Evolutionary conservation across 345 rosid species (phyloP).

Genomic region (Physaria fendleri): DNA sequence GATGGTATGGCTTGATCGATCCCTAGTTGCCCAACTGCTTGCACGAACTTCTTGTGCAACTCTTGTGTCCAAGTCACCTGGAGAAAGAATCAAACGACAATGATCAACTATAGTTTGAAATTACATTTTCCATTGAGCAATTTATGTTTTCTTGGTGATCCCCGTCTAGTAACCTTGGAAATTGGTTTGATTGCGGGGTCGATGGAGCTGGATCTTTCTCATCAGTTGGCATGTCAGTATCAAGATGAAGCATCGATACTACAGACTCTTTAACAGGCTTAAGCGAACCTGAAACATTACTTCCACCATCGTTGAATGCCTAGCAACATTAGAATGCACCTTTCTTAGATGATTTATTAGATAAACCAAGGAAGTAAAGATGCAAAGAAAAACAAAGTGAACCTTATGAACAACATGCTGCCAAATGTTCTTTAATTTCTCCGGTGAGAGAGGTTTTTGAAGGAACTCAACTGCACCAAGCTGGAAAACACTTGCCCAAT

Average conservation of each 20-base stretch:
- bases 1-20: slow-evolving; percentile 96
- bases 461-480: slow-evolving; percentile 98
- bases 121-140: slow-evolving; percentile 38
- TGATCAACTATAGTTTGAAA: slow-evolving; percentile 1
- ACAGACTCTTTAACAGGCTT: slow-evolving; percentile 69
- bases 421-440: slow-evolving; percentile 86
- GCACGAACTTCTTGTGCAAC: slow-evolving; percentile 83
- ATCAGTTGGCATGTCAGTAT: slow-evolving; percentile 30
- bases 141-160: slow-evolving; percentile 61
- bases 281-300: slow-evolving; percentile 45
- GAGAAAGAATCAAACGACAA: not conserved
- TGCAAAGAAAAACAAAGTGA: not conserved
- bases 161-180: slow-evolving; percentile 49
- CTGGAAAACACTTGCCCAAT: slow-evolving; percentile 46
- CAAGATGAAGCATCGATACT: slow-evolving; percentile 52
- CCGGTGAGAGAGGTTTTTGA: slow-evolving; percentile 68
- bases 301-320: slow-evolving; percentile 72
- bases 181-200: slow-evolving; percentile 70
- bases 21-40: slow-evolving; percentile 89
- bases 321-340: slow-evolving; percentile 9
- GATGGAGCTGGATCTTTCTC: slow-evolving; percentile 68
- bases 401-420: slow-evolving; percentile 98
- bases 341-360: not conserved
- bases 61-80: slow-evolving; percentile 96
- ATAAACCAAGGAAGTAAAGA: not conserved